Base-by-base conservation (phyloP, 2,329 filamentous ascomycete species). In the Rhynchosporium secalis region DNA sequence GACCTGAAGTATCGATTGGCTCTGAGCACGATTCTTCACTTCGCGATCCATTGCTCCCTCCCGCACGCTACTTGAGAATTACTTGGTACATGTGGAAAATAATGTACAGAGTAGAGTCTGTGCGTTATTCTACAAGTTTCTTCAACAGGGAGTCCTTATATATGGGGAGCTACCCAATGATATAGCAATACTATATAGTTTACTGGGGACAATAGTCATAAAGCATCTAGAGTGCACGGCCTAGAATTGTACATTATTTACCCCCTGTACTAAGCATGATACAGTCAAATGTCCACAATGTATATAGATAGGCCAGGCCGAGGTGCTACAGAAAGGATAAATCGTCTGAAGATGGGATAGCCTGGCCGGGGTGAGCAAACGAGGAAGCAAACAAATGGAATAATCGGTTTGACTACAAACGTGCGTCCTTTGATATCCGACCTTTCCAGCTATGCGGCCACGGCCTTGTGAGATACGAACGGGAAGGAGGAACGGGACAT, bases 401-500 rank as follows among this genome's bases (percentile, higher is more conserved):
- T 40, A 43, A 8, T 3, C 5, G 20, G 7, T n/a, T 46, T 6
- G 56, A 38, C 51, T 8, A 9, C 12, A 54, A 33, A 54, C 51
- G 51, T 54, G 51, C 10, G 15, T 3, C 10, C 20, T 31, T 3
- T 43, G 29, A 38, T 8, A 9, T 33, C 15, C 33, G 12, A n/a
- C 33, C 33, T 15, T 26, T 3, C 3, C 15, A 33, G 28, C 51
- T 40, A 40, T n/a, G 26, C 31, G 38, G 36, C 51, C 40, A 20
- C 20, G 45, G 56, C 45, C 43, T 58, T 47, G 46, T 49, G 46
- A 48, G 45, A 20, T 1, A 20, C 20, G 46, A 48, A 43, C 33
- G 61, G 48, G 51, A 47, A 61, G 51, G 43, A 46, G 59, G 20
- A 41, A 20, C 40, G 29, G 51, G 15, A 13, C 33, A 33, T 52